Percentiles rank a stretch among this genome's conserved stretches.
Evolutionary conservation across 2,329 filamentous ascomycete species (phyloP).

Genomic region (Aquanectria penicillioides): DNA sequence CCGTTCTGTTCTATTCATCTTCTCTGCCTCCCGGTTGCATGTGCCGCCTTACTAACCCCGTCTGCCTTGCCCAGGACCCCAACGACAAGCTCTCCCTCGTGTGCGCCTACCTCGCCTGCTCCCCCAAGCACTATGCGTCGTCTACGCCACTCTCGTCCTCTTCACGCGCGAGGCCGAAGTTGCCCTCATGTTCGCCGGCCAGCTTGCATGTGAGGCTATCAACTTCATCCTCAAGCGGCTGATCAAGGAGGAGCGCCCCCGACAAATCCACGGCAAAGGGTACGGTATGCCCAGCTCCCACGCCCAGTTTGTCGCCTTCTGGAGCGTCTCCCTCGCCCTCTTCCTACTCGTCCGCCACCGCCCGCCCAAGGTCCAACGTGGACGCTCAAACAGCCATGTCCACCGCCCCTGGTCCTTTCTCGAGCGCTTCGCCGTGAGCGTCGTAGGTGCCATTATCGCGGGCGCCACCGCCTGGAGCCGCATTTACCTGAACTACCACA

Average conservation of each 20-base stretch:
- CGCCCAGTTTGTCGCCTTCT: constrained; percentile 94
- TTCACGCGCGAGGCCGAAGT: constrained; percentile 92
- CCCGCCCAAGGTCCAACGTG: constrained; percentile 54
- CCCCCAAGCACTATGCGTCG: constrained; percentile 89
- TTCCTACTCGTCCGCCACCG: constrained; percentile 86
- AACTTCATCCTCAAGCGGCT: constrained; percentile 91
- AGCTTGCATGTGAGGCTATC: constrained; percentile 88
- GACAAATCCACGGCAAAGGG: constrained; percentile 86
- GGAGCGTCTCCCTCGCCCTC: constrained; percentile 83
- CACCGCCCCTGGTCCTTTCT: constrained; percentile 65
- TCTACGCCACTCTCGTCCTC: constrained; percentile 91
- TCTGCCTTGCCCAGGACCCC: constrained; percentile 73
- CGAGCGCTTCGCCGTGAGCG: constrained; percentile 66
- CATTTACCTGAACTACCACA: constrained; percentile 94
- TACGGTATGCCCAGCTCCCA: constrained; percentile 98
- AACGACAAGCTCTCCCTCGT: constrained; percentile 84
- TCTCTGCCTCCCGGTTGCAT: neutral
- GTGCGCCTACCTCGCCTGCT: constrained; percentile 95
- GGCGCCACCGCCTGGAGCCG: constrained; percentile 81
- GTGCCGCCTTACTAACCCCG: constrained; percentile 10
- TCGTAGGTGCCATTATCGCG: constrained; percentile 70
- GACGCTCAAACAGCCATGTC: constrained; percentile 11
- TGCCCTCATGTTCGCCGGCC: constrained; percentile 87
- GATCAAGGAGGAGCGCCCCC: constrained; percentile 91
- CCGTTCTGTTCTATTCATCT: too few species aligned